Evolutionary conservation across 164 flowering plant genomes (phyloP).

Genomic region (Pachysandra terminalis): DNA sequence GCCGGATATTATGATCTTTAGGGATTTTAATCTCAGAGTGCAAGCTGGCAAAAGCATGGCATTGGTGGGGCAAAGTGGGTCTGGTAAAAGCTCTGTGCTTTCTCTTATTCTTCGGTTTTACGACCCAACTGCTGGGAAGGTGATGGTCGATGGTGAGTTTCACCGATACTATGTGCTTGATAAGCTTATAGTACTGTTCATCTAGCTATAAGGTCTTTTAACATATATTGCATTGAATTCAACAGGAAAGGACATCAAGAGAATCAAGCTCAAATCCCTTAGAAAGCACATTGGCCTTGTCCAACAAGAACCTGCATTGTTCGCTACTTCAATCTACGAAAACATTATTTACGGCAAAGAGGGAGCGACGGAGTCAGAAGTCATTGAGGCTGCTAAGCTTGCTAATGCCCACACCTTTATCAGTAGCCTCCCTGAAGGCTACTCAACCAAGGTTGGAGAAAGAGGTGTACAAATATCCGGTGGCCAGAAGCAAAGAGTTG

Average conservation of each 20-base stretch:
- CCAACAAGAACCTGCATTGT: constrained; percentile 96
- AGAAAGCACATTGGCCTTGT: constrained; percentile 86
- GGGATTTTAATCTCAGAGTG: constrained; percentile 69
- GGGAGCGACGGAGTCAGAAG: constrained; percentile 83
- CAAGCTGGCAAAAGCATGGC: constrained; percentile 82
- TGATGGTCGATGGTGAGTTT: constrained; percentile 80
- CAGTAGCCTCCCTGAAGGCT: constrained; percentile 84
- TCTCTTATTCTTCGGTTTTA: constrained; percentile 83
- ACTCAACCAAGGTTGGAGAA: constrained; percentile 90
- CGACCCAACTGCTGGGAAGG: constrained; percentile 78
- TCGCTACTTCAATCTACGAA: constrained; percentile 86
- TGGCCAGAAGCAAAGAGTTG: constrained; percentile 91
- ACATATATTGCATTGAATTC: neutral
- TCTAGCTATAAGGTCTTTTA: neutral
- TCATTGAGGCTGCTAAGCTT: constrained; percentile 85
- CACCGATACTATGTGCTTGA: neutral
- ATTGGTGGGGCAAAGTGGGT: constrained; percentile 95
- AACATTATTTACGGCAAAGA: constrained; percentile 92
- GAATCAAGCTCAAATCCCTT: constrained; percentile 67
- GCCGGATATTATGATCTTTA: constrained; percentile 72
- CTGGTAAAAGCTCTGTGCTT: constrained; percentile 95
- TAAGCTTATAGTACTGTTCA: no score
- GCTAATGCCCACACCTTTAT: constrained; percentile 92
- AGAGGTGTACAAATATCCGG: constrained; percentile 95
- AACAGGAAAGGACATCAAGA: constrained; percentile 85